phyloP scores from a whole-genome alignment of 306 rosid species.

The Medicago ruthenica region DNA sequence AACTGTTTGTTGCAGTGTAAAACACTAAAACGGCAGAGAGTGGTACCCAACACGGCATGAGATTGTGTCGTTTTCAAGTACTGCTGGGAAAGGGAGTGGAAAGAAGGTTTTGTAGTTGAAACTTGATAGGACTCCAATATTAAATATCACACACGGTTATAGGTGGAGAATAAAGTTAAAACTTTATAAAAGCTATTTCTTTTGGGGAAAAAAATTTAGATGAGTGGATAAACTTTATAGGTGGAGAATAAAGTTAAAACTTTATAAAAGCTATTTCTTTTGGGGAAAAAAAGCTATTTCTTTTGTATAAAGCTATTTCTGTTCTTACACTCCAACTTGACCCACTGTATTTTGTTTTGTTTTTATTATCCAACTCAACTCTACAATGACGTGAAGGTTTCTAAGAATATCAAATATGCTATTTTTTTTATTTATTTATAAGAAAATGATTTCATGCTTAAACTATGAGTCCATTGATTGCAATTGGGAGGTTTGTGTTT shows the following conservation, averaged over 20 bases:
- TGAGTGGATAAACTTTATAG: constrained; percentile 22
- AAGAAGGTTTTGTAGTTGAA: constrained; percentile 23
- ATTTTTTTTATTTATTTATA: background rate
- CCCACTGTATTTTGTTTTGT: constrained; percentile 30
- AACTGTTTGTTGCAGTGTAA: background rate
- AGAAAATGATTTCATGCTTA: background rate
- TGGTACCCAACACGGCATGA: constrained; percentile 30
- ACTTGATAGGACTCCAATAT: constrained; percentile 23
- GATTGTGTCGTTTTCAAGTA: constrained; percentile 35
- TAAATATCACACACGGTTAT: constrained; percentile 39
- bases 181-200: no score
- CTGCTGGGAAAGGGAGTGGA: background rate
- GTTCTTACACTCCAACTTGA: constrained; percentile 14
- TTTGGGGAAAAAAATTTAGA: no score
- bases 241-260: constrained; percentile 24
- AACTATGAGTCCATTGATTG: constrained; percentile 31
- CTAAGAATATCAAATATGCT: background rate
- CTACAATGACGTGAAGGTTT: constrained; percentile 26
- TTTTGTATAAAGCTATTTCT: no score
- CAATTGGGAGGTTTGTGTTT: constrained; percentile 29
- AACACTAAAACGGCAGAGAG: background rate
- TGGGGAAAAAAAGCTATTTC: no score
- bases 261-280: no score
- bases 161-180: constrained; percentile 30
- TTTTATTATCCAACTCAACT: constrained; percentile 8